A percentile compares a stretch with the other conserved stretches of the same genome.
These are phyloP conservation scores for Cercophora samala DNA, from an alignment of 495 filamentous ascomycete genomes.

Conservation along the genomic window DNA sequence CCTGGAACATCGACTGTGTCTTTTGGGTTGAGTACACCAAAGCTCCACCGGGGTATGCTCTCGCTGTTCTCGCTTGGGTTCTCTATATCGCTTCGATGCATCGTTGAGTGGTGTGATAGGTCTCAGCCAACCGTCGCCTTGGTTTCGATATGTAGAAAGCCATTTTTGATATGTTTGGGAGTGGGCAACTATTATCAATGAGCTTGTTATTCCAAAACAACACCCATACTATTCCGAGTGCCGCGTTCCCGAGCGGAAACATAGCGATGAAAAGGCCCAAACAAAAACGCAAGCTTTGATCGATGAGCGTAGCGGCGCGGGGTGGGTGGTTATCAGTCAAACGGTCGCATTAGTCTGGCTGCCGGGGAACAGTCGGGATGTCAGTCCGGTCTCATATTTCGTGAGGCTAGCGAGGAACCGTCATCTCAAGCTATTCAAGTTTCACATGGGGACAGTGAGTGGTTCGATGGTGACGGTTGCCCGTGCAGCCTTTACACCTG, in stretches of 20 bases:
- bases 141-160: not conserved
- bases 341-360: not conserved
- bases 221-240: not conserved
- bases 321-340: not conserved
- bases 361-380: not conserved
- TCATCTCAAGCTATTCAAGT: too few species aligned
- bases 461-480: not conserved
- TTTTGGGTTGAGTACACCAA: conserved; percentile 83
- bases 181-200: not conserved
- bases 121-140: not conserved
- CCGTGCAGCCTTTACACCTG: not conserved
- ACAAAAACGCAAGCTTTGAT: not conserved
- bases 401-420: too few species aligned
- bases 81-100: not conserved
- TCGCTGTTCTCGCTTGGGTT: conserved; percentile 11
- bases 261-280: not conserved
- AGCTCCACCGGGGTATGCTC: conserved; percentile 54
- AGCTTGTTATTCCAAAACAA: not conserved
- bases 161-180: not conserved
- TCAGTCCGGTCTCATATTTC: not conserved
- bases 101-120: not conserved
- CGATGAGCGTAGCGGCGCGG: not conserved
- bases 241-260: not conserved
- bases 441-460: not conserved
- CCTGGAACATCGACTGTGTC: conserved; percentile 90